Conservation (phyloP, 768 basidiomycete genomes). For the Tulasnella sp. region DNA sequence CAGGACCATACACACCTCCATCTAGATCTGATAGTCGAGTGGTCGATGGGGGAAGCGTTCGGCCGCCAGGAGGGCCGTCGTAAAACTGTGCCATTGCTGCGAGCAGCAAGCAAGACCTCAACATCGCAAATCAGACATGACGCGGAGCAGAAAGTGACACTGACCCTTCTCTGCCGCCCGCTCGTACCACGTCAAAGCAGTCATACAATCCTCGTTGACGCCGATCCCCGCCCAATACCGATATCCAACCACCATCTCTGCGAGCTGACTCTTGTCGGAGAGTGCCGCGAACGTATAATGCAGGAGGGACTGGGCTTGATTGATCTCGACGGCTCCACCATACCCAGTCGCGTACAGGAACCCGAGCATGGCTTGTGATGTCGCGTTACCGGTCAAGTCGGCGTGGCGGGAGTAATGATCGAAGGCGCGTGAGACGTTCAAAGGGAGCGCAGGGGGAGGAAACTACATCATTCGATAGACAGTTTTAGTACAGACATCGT, state of each 20-base stretch:
- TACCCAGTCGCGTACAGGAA: constrained; percentile 90
- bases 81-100: constrained; percentile 67
- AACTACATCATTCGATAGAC: constrained; percentile 21
- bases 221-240: constrained; percentile 95
- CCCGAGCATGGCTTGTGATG: constrained; percentile 73
- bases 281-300: constrained; percentile 93
- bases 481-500: too few relatives aligned
- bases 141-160: constrained; percentile 12
- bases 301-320: constrained; percentile 57
- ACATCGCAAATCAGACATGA: background rate
- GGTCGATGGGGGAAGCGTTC: constrained; percentile 68
- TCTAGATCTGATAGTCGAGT: constrained; percentile 78
- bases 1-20: constrained; percentile 91
- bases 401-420: constrained; percentile 55
- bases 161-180: constrained; percentile 74
- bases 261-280: constrained; percentile 62
- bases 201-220: constrained; percentile 71
- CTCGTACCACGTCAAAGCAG: constrained; percentile 83
- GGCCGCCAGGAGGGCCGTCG: constrained; percentile 84
- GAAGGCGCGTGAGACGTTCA: constrained; percentile 52
- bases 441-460: constrained; percentile 33
- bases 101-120: background rate
- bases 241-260: constrained; percentile 89
- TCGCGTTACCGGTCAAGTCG: constrained; percentile 61
- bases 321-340: constrained; percentile 26